These are phyloP conservation scores for Fomitiporia mediterranea DNA, from an alignment of 1,284 basidiomycete genomes.

Conservation along the genomic window DNA sequence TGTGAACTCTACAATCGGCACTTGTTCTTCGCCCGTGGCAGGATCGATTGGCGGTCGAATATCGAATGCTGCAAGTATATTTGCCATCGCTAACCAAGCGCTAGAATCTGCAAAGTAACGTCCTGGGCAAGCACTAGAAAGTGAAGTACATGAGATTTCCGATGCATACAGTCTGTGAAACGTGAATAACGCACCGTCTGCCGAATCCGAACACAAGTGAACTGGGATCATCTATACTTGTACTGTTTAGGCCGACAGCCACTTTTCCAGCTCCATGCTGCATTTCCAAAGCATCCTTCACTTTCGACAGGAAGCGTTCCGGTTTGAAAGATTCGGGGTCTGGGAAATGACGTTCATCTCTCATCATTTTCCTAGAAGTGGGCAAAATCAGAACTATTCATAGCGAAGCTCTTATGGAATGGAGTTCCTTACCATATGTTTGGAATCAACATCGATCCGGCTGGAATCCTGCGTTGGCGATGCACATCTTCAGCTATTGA, in stretches of 20 bases:
- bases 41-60: constrained; percentile 17
- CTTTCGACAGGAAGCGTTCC: constrained; percentile 16
- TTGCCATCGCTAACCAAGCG: constrained; percentile 23
- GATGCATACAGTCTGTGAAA: too few relatives aligned
- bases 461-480: constrained; percentile 6
- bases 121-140: constrained; percentile 23
- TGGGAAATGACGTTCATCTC: constrained; percentile 22
- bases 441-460: constrained; percentile 10
- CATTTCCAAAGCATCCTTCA: background rate
- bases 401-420: background rate
- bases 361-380: constrained; percentile 22
- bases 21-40: background rate
- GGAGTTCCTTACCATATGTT: constrained; percentile 12
- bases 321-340: constrained; percentile 21
- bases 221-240: constrained; percentile 7
- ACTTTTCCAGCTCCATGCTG: background rate
- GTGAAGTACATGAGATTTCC: background rate
- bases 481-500: constrained; percentile 13
- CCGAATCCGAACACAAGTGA: constrained; percentile 19
- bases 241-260: background rate
- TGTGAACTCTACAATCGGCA: constrained; percentile 10
- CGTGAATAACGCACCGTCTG: constrained; percentile 10
- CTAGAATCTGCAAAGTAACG: constrained; percentile 20
- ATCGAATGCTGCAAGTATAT: constrained; percentile 23
- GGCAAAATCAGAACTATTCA: background rate